These are phyloP conservation scores for Parastagonospora avenae DNA, from an alignment of 2,329 filamentous ascomycete species.

Conservation along the genomic window DNA sequence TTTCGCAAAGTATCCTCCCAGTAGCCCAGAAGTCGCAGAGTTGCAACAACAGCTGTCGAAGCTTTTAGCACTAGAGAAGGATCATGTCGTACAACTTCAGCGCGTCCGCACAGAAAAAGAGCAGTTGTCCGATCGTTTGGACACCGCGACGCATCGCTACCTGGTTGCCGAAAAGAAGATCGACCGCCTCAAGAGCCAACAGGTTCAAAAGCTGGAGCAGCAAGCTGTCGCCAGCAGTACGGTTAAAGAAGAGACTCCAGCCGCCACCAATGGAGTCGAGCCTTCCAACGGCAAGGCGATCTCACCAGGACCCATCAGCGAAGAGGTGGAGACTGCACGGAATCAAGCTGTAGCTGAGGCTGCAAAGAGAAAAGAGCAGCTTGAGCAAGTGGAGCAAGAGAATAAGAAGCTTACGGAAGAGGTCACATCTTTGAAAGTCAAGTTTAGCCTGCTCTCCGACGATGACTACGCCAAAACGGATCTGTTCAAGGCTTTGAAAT, in stretches of 20 bases:
- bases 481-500: conserved; percentile 88
- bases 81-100: conserved; percentile 76
- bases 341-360: conserved; percentile 78
- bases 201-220: conserved; percentile 90
- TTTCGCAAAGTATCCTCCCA: conserved; percentile 57
- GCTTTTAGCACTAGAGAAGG: conserved; percentile 81
- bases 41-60: conserved; percentile 77
- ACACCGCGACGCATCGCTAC: conserved; percentile 86
- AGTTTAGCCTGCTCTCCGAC: conserved; percentile 76
- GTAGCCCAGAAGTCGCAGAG: conserved; percentile 71
- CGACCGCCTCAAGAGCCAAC: conserved; percentile 84
- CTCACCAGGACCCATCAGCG: conserved; percentile 61
- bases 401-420: conserved; percentile 78
- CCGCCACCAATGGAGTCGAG: conserved; percentile 56
- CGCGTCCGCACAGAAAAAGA: conserved; percentile 79
- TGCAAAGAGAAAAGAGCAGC: conserved; percentile 84
- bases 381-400: conserved; percentile 78
- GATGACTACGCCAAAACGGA: conserved; percentile 94
- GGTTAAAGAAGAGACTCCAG: conserved; percentile 47
- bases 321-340: conserved; percentile 75
- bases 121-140: conserved; percentile 81
- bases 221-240: conserved; percentile 62
- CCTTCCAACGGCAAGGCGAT: conserved; percentile 60
- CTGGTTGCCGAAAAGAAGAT: conserved; percentile 95
- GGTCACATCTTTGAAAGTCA: conserved; percentile 72